Evolutionary conservation across 2,329 filamentous ascomycete genomes (phyloP), one percentile per base, ranked within the genome.

Genomic region (Magnaporthales sp.): DNA sequence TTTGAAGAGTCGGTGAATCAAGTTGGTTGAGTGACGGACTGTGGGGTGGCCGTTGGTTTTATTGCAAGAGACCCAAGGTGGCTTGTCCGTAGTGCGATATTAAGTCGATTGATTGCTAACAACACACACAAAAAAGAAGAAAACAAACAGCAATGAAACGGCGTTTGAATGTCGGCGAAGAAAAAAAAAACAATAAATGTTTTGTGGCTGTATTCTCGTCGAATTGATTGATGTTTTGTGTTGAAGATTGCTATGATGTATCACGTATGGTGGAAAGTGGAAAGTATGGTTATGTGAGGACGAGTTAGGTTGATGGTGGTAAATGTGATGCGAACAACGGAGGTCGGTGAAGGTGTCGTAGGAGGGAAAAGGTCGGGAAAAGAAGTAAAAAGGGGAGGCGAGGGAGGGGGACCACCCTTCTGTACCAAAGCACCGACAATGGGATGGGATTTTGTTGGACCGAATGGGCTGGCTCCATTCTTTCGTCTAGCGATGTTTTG

Each of bases 381-480:
- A 51, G 60, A 62, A 67, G 51, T 60, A 63, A 46, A 63, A 62
- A 24, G 62, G 60, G 64, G 64, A 66, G 32, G 56, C 64, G 56
- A 66, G 56, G 31, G 58, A 27, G 29, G 26, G 19, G 38, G 58
- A 61, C 58, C 58, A 27, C 24, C 24, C 58, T 61, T 61, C 24
- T 46, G 38, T 46, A 46, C 54, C 54, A 58, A 26, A 58, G 54
- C 54, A 58, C n/a, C 46, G 38, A 38, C 29, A 51, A 26, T 61
- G 58, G 11, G 24, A 61, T 46, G 60, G 29, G 26, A 26, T 63
- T 64, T 32, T 63, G 67, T 64, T 65, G 66, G 71, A 70, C 68
- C 63, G 67, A 69, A 68, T 27, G 27, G 19, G 56, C 54, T 10
- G 51, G 58, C 26, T 51, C 38, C 24, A 8, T 62, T 67, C 65